phyloP scores from a whole-genome alignment of 768 basidiomycete genomes.

The Goffeauzyma gilvescens region DNA sequence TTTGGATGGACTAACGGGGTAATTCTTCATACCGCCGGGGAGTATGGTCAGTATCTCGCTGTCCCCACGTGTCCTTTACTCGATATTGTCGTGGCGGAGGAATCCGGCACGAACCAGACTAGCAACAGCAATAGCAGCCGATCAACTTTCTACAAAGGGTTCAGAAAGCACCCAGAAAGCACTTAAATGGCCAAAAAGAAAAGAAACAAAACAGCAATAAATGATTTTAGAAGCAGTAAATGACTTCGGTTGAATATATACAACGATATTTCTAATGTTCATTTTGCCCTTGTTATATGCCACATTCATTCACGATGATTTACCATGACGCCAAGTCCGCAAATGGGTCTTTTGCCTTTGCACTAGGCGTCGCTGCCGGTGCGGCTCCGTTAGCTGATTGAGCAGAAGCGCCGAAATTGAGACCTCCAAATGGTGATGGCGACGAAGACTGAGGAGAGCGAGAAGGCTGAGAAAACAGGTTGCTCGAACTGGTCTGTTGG shows the following conservation, averaged over 20 bases:
- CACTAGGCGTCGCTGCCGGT: conserved; percentile 4
- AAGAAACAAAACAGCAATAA: too few species aligned
- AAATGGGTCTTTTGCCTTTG: conserved; percentile 33
- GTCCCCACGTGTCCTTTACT: conserved; percentile 27
- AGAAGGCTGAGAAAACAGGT: conserved; percentile 7
- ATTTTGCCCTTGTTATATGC: too few species aligned
- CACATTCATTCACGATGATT: too few species aligned
- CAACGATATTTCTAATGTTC: too few species aligned
- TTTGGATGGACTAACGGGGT: conserved; percentile 30
- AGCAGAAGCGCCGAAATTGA: conserved; percentile 4
- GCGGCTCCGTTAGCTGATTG: conserved; percentile 3
- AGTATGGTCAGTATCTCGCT: conserved; percentile 28
- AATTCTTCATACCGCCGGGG: conserved; percentile 25
- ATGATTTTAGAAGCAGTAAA: too few species aligned
- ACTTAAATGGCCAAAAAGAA: too few species aligned
- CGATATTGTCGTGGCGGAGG: conserved; percentile 19
- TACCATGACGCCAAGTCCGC: conserved; percentile 31
- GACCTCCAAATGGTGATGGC: conserved; percentile 4
- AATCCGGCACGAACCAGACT: conserved; percentile 9
- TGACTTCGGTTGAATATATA: too few species aligned
- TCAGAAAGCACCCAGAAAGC: too few species aligned
- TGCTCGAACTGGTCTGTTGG: conserved; percentile 6
- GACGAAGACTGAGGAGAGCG: conserved; percentile 13
- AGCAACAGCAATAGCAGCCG: not conserved
- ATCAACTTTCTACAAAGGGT: not conserved